Evolutionary conservation across 2,329 filamentous ascomycete genomes (phyloP).

Genomic region (Pyrenochaeta sp.): DNA sequence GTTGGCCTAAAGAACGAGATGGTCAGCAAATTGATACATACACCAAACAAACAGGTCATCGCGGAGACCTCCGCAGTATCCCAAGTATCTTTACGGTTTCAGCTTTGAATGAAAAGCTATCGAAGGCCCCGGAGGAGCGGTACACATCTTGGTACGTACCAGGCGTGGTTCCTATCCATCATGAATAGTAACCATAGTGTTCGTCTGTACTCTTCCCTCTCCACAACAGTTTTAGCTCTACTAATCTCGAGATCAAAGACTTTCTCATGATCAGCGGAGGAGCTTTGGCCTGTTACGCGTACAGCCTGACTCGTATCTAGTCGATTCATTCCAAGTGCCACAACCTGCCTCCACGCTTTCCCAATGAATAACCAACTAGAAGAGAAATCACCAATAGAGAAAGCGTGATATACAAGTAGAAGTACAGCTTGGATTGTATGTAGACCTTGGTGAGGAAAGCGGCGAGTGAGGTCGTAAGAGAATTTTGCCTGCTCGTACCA

Average conservation of each 20-base stretch:
- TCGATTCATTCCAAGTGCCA: constrained; percentile 37
- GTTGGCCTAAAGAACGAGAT: constrained; percentile 1
- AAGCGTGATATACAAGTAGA: constrained; percentile 32
- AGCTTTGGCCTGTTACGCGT: not conserved
- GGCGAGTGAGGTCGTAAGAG: constrained; percentile 32
- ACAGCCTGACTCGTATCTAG: constrained; percentile 28
- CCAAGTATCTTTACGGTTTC: too few relatives aligned
- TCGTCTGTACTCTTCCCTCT: constrained; percentile 40
- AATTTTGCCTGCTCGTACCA: constrained; percentile 44
- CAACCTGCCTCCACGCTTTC: constrained; percentile 44
- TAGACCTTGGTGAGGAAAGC: constrained; percentile 25
- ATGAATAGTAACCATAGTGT: constrained; percentile 44
- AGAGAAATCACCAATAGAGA: constrained; percentile 38
- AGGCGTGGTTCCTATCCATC: constrained; percentile 36
- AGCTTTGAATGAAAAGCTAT: too few relatives aligned
- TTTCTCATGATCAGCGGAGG: not conserved
- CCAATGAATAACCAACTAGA: constrained; percentile 40
- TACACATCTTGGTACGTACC: too few relatives aligned
- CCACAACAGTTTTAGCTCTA: constrained; percentile 14
- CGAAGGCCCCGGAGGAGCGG: too few relatives aligned
- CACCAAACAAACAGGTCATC: not conserved
- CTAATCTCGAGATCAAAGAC: not conserved
- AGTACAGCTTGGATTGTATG: constrained; percentile 38
- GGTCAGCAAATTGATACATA: not conserved
- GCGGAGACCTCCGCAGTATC: too few relatives aligned